Base-by-base conservation (phyloP, 2,329 filamentous ascomycete genomes). In the Claviceps quebecensis region DNA sequence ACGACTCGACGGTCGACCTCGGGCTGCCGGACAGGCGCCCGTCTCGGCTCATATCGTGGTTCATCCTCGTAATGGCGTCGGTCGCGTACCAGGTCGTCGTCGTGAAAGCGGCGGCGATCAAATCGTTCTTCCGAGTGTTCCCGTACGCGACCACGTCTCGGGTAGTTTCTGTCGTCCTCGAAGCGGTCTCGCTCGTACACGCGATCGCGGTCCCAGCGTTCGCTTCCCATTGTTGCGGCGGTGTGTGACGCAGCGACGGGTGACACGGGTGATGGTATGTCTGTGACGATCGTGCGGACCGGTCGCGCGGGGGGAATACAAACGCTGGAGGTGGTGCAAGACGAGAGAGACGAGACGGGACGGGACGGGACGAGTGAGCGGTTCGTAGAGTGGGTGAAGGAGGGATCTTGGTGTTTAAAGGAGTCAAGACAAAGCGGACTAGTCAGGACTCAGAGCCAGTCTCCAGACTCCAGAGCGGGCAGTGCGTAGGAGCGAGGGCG, bases 41-140 rank as follows among this genome's bases (percentile, higher is more conserved):
- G 57, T 45, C 65, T 61, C 36, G 64, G 61, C 40, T 63, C 57
- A 47, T 66, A 64, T 34, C 67, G 72, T 51, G 67, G 66, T 14
- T 73, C 72, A 3, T 84, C 78, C 19, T 83, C 80, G 55, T 76
- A 72, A 53, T 72, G 71, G 55, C 74, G 73, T 41, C 71, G 71
- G 49, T 82, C 77, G 41, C 72, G 72, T 45, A 70, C 60, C 11
- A 65, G 56, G 45, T 69, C 63, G 22, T 75, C 74, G 26, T 79
- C 74, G 56, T 74, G 72, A 44, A 69, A 69, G 23, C 65, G 63
- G 53, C 71, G 67, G 50, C 73, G 72, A 55, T 77, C 73, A 56
- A 70, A 70, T 47, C 71, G 67, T 37, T 75, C 73, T 50, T 76
- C 74, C 2, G 74, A 76, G 51, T 65, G 66, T 41, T 77, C 74